A percentile compares a stretch with the other conserved stretches of the same genome.
Evolutionary conservation across 1,139 yeast genomes (phyloP).

Genomic region (Zygosaccharomyces sapae): DNA sequence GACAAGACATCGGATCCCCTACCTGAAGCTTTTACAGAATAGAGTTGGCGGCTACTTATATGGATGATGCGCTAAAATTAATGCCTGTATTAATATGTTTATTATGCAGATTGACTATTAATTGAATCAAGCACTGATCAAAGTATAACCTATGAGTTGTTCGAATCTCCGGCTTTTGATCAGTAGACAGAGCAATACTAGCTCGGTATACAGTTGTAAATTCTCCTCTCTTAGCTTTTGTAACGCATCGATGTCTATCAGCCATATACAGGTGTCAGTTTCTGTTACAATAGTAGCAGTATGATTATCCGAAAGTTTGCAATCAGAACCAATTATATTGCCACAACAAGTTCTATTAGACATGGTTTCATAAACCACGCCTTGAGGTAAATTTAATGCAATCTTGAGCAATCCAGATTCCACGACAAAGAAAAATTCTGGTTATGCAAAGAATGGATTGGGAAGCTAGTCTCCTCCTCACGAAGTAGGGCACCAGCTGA

Average conservation of each 20-base stretch:
- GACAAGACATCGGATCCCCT: not conserved
- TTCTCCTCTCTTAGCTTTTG: slow-evolving; percentile 41
- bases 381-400: slow-evolving; percentile 49
- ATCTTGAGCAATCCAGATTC: slow-evolving; percentile 78
- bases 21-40: not conserved
- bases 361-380: slow-evolving; percentile 67
- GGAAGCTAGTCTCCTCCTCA: slow-evolving; percentile 18
- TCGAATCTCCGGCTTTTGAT: slow-evolving; percentile 71
- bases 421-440: slow-evolving; percentile 51
- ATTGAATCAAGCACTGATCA: slow-evolving; percentile 44
- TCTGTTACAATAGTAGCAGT: slow-evolving; percentile 39
- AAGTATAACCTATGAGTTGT: slow-evolving; percentile 62
- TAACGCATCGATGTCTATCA: slow-evolving; percentile 49
- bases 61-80: not conserved
- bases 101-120: too few species aligned
- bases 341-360: slow-evolving; percentile 93
- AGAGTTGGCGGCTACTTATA: not conserved
- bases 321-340: slow-evolving; percentile 30
- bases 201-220: slow-evolving; percentile 59
- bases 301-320: slow-evolving; percentile 20
- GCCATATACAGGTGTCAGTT: slow-evolving; percentile 69
- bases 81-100: too few species aligned
- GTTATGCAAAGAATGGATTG: slow-evolving; percentile 23
- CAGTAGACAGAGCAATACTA: slow-evolving; percentile 60
- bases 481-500: slow-evolving; percentile 29